Evolutionary conservation across 2,329 filamentous ascomycete genomes (phyloP), one percentile per base, ranked within the genome.

Genomic region (Fusarium guadeloupense): DNA sequence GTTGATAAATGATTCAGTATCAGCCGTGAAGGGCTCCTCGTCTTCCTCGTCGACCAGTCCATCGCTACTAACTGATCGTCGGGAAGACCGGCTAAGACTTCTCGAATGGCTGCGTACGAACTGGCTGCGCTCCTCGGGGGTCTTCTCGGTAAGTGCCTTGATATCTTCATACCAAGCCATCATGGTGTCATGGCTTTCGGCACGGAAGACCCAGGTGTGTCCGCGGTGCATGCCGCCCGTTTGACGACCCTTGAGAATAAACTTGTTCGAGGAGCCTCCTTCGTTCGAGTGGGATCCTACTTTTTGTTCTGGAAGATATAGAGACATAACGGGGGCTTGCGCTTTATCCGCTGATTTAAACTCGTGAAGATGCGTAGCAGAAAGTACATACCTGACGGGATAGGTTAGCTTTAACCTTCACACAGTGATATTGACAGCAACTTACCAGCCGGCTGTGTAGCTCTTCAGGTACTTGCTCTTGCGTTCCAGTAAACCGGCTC

Each of bases 391-490:
- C 92, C 91, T 95, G 67, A 9, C 12, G 21, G 26, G n/a, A 21
- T 13, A 19, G 9, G 48, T 66, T 50, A 67, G 56, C 20, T 28
- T 26, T 25, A 8, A 23, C 28, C 35, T 26, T 37, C 28, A 45
- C 7, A 20, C 5, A 10, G 16, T 2, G 33, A 30, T 14, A 48
- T 4, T 12, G 30, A 40, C 20, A 14, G 42, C 21, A 10, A 71
- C 89, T 77, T 81, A 94, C 93, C 94, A 98, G 72, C 94, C 94
- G 21, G 93, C 91, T 8, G 93, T 95, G 75, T 97, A 97, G 75
- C 93, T 97, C 81, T 97, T 98, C 59, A 99, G 80, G 72, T 98
- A 99, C 74, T 98, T 99, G 84, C 93, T 97, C 87, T 98, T 98
- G 66, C 95, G 89, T 80, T 99, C 95, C 30, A 99, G 81, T 77